Base-by-base conservation (phyloP, 225 moss, liverwort and hornwort genomes). In the Sphagnum contortum region DNA sequence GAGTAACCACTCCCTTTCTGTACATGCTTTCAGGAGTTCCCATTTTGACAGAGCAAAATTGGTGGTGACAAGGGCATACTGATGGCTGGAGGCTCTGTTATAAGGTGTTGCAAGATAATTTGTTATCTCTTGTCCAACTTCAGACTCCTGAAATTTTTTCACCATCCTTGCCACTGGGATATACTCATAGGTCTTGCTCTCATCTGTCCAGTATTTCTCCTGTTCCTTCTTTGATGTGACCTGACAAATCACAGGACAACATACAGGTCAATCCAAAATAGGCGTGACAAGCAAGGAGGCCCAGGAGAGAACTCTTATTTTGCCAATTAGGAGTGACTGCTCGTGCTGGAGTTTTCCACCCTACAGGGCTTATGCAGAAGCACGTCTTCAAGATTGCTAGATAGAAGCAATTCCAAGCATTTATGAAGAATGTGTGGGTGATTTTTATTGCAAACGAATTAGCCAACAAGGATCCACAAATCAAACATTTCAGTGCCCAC, bases 191-290 rank as follows among this genome's bases (percentile, higher is more conserved):
- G 75, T 66, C 55, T 13, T 72, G 54, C 60, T 70, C 4, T 51
- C 50, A 12, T 73, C 75, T 7, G 75, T 72, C 82, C 82, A 82
- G 50, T 78, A 82, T 63, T 78, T 78, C 48, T 50, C 45, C 57
- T 82, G 82, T 59, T 82, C 82, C 62, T 78, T 82, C 49, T 54
- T 56, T 12, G 82, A 82, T 3, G 78, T 82, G 2, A 82, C 78
- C 78, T 82, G 75, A 12, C 29, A 29, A 29, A 29, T 29, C 29
- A 29, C 29, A 29, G 29, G 29, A 29, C 29, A 29, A 29, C 29
- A 29, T 29, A 29, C 29, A 29, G 29, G 0, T 0, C 29, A 29
- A 29, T 29, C 0, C 29, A 29, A 29, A 29, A 29, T 29, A 29
- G 29, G 0, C 29, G 1, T 29, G 29, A 29, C 29, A 29, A 29